Base-by-base conservation (phyloP, 2,329 filamentous ascomycete genomes). In the Fusarium vanettenii region DNA sequence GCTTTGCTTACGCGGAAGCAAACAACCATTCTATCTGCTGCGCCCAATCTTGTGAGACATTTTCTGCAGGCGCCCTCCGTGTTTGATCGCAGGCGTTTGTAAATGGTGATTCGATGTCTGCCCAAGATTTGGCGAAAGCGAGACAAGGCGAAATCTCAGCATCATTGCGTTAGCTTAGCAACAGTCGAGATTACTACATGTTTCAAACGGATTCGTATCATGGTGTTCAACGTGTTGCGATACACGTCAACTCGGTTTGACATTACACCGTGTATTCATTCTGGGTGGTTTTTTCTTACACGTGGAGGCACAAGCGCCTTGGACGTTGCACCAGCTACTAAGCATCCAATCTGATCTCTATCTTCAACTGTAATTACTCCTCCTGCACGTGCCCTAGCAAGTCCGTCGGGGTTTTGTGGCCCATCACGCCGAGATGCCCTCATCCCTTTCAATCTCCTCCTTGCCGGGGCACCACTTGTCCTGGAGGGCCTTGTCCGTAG, bases 381-480 rank as follows among this genome's bases (percentile, higher is more conserved):
- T 52, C 16, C 16, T 29, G 25, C 48, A 52, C 25, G 5, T 52
- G 10, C 25, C 25, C 48, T 7, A n/a, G 25, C 3, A 48, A 27
- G 43, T 48, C 45, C 45, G 25, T 50, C 25, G 45, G 43, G 25
- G 48, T 29, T 2, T 1, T 45, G 41, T 22, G 13, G 16, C 25
- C 4, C 48, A 8, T 25, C 18, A 78, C 0, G 60, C 60, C 10
- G 67, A 63, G 16, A 80, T 76, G 0, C 79, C 79, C 11, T 84
- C 85, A 50, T 87, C 85, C 67, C 79, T 82, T 76, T 89, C 87
- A 66, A 89, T 84, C 33, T 86, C 80, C 48, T 87, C 85, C 76
- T 85, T 84, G 57, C 82, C 84, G 0, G 85, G 85, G 27, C 80
- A 86, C 87, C 87, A 89, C 76, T 87, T 88, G 43, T 89, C 83